Evolutionary conservation across 2,329 filamentous ascomycete genomes (phyloP), one percentile per base, ranked within the genome.

Genomic region (Botryotinia narcissicola): DNA sequence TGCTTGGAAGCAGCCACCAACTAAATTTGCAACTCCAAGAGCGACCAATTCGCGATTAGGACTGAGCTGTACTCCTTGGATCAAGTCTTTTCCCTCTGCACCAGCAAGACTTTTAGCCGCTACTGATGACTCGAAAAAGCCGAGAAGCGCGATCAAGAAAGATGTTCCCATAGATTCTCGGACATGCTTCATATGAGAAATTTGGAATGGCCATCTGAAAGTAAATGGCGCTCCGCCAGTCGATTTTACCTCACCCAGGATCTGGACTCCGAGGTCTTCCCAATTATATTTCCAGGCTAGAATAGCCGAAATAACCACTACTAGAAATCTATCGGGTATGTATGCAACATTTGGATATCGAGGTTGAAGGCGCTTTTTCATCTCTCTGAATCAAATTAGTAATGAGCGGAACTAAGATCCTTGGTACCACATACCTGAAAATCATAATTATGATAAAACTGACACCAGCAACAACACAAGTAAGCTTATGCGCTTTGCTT

Each of bases 121-220:
- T 20, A 99, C 94, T 0, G 94, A 97, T 4, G 94, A 97, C 82
- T 99, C 96, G 79, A 99, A 99, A 83, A 99, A 99, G n/a, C 96
- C 96, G 0, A 99, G 90, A 37, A 99, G 86, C 0, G 95, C 94
- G 76, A 99, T 97, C 71, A 98, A 86, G 80, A 99, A 97, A 0
- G 94, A 92, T 0, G 96, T 98, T 70, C 93, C 91, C 87, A 98
- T 92, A 54, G 94, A 92, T 75, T 94, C 92, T 35, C 92, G 91
- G 71, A 97, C 93, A 80, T 98, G 92, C 37, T 89, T 87, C 86
- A 98, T 90, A 78, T 97, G 89, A 8, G 89, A 86, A 3, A 89
- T 84, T 76, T 91, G 89, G 79, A 98, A 96, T 0, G 96, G 95
- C 87, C 95, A 98, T 75, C 92, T 90, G 77, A 98, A 94, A 4